A percentile compares a stretch with the other conserved stretches of the same genome.
These are phyloP conservation scores for Russula vinacea DNA, from an alignment of 768 basidiomycete genomes.

Conservation along the genomic window DNA sequence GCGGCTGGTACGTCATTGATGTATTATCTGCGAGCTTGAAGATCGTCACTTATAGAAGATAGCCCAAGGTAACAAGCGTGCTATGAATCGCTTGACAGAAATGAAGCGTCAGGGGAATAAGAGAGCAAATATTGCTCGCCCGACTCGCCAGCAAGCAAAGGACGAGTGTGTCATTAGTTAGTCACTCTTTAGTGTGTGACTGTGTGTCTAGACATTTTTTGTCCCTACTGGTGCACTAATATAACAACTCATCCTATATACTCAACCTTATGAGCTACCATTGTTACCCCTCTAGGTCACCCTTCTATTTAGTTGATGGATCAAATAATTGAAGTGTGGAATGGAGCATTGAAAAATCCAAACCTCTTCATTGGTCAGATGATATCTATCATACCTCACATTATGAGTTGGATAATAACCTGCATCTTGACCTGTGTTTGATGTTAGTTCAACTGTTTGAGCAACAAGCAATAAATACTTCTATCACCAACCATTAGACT, in stretches of 20 bases:
- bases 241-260: background rate
- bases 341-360: background rate
- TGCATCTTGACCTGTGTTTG: too few species aligned
- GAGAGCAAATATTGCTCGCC: slow-evolving; percentile 71
- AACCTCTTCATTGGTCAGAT: too few species aligned
- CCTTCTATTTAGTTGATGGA: background rate
- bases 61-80: slow-evolving; percentile 98
- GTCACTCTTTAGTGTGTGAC: background rate
- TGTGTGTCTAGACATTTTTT: background rate
- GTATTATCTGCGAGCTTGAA: slow-evolving; percentile 1
- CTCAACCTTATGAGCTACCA: background rate
- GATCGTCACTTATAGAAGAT: slow-evolving; percentile 8
- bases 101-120: slow-evolving; percentile 88
- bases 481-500: too few species aligned
- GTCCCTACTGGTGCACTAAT: background rate
- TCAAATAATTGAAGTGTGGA: background rate
- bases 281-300: background rate
- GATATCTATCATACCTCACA: too few species aligned
- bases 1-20: slow-evolving; percentile 70
- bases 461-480: too few species aligned
- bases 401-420: too few species aligned
- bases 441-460: too few species aligned
- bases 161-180: slow-evolving; percentile 84
- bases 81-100: slow-evolving; percentile 93
- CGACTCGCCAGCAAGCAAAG: slow-evolving; percentile 90